Conservation (phyloP, 257 asterid genomes). For the Catharanthus roseus region DNA sequence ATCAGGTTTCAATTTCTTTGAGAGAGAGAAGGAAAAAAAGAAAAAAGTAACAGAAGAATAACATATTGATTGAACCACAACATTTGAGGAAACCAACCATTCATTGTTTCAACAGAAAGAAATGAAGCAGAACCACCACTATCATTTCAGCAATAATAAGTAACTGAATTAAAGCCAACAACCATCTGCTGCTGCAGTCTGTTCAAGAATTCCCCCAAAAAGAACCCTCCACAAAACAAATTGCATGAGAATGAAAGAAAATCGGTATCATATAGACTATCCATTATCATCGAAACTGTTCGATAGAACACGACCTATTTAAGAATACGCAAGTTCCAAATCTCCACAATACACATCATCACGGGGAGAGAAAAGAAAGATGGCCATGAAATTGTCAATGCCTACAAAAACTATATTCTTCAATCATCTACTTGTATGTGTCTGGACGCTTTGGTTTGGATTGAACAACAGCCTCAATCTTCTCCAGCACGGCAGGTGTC, state of each 20-base stretch:
- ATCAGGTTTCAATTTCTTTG: too few relatives aligned
- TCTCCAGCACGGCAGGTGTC: conserved; percentile 72
- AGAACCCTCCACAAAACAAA: neutral
- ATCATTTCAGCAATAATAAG: neutral
- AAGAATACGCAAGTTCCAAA: neutral
- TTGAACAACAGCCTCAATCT: conserved; percentile 78
- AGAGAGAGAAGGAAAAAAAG: too few relatives aligned
- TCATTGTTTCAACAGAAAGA: neutral
- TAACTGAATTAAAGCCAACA: neutral
- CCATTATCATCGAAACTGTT: neutral
- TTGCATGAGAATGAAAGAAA: neutral
- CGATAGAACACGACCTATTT: neutral
- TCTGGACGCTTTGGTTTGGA: conserved; percentile 86
- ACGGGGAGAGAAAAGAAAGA: neutral
- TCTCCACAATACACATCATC: neutral
- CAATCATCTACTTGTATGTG: conserved; percentile 51
- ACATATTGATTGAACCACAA: neutral
- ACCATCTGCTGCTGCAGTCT: neutral
- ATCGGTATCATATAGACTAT: neutral
- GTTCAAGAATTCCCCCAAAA: neutral
- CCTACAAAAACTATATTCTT: neutral
- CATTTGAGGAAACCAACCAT: neutral
- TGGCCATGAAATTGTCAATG: neutral
- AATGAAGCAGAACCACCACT: neutral
- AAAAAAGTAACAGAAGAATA: neutral